Percentiles rank a stretch among this genome's conserved stretches.
Conservation (phyloP, 73 alveolate genomes). For the Effrenium voratum region DNA sequence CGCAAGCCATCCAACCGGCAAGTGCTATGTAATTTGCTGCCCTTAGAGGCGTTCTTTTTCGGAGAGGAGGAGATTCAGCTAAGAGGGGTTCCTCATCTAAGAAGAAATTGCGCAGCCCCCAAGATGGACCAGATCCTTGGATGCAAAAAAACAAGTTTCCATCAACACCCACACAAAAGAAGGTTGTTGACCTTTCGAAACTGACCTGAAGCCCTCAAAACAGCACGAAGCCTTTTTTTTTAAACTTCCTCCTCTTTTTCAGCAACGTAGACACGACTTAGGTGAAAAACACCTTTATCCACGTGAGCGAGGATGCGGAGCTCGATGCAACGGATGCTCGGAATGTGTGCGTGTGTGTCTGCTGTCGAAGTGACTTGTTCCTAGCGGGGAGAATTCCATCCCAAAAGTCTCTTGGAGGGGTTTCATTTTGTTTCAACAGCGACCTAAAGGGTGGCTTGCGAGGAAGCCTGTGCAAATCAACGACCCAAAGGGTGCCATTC, state of each 20-base stretch:
- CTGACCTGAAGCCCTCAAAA: too few relatives aligned
- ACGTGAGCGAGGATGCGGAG: slow-evolving; percentile 50
- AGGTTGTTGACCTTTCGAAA: background rate
- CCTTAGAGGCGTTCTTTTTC: too few relatives aligned
- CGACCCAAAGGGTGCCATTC: too few relatives aligned
- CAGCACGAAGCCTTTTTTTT: too few relatives aligned
- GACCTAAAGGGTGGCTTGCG: too few relatives aligned
- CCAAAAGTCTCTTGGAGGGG: background rate
- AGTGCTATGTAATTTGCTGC: background rate
- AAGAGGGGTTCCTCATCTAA: background rate
- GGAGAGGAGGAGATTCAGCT: background rate
- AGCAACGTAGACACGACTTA: background rate
- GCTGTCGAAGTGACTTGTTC: background rate
- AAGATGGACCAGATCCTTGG: background rate
- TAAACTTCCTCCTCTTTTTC: too few relatives aligned
- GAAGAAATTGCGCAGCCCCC: background rate
- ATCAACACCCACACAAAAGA: background rate
- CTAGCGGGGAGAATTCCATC: background rate
- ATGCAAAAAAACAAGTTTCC: background rate
- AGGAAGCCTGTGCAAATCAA: too few relatives aligned
- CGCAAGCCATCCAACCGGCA: too few relatives aligned
- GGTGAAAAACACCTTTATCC: slow-evolving; percentile 72
- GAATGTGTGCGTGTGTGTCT: too few relatives aligned
- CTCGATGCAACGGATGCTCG: slow-evolving; percentile 42
- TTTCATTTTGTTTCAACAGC: background rate